A percentile compares a stretch with the other conserved stretches of the same genome.
Evolutionary conservation across 2,329 filamentous ascomycete genomes (phyloP).

Genomic region (Ilyonectria robusta): DNA sequence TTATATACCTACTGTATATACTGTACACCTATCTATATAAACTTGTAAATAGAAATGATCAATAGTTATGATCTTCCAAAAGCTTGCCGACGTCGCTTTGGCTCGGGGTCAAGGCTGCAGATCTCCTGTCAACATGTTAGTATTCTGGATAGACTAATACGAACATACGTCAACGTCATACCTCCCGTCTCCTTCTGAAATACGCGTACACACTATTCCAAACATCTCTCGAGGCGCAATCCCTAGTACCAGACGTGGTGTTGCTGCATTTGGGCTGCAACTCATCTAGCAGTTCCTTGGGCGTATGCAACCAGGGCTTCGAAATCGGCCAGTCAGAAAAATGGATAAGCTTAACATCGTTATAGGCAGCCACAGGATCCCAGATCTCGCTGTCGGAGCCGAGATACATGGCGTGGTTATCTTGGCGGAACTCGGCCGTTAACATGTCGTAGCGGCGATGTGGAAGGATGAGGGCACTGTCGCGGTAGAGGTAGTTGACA

Average conservation of each 20-base stretch:
- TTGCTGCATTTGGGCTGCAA: slow-evolving; percentile 56
- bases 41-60: too few relatives aligned
- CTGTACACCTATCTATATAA: too few relatives aligned
- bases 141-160: too few relatives aligned
- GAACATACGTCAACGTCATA: neutral
- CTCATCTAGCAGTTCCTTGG: slow-evolving; percentile 11
- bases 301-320: slow-evolving; percentile 64
- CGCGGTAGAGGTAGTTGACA: slow-evolving; percentile 72
- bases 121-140: too few relatives aligned
- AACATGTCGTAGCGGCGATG: slow-evolving; percentile 74
- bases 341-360: slow-evolving; percentile 77
- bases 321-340: slow-evolving; percentile 81
- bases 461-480: slow-evolving; percentile 72
- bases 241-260: slow-evolving; percentile 65
- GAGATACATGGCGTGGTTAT: slow-evolving; percentile 62
- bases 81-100: neutral
- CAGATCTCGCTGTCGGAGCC: slow-evolving; percentile 64
- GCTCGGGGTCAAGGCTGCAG: too few relatives aligned
- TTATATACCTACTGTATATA: too few relatives aligned
- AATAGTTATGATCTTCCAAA: neutral
- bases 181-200: slow-evolving; percentile 43
- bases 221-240: slow-evolving; percentile 36
- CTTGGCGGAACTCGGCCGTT: slow-evolving; percentile 72
- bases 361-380: slow-evolving; percentile 67
- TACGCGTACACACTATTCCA: slow-evolving; percentile 65